Evolutionary conservation across 2,329 filamentous ascomycete species (phyloP).

Genomic region (Ambrosiella beaveri): DNA sequence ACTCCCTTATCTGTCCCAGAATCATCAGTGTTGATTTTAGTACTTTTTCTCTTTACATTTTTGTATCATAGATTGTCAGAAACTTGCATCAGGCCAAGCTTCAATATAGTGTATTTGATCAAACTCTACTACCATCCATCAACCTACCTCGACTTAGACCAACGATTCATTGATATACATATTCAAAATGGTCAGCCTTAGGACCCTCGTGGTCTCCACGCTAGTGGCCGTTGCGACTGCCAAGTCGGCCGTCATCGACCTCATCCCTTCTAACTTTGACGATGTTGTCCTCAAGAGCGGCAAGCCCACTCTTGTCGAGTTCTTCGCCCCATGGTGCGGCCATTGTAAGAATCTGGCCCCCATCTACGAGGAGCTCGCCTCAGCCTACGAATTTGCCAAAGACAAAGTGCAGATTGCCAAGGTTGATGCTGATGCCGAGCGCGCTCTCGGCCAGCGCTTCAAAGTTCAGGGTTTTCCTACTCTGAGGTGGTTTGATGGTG

Average conservation of each 20-base stretch:
- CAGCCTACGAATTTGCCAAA: constrained; percentile 52
- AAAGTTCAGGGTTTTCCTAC: constrained; percentile 91
- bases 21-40: neutral
- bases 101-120: too few relatives aligned
- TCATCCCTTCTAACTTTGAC: constrained; percentile 85
- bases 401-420: constrained; percentile 75
- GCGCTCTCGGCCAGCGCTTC: constrained; percentile 66
- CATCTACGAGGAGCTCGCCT: constrained; percentile 78
- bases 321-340: constrained; percentile 97
- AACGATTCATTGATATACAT: neutral
- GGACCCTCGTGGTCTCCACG: constrained; percentile 41
- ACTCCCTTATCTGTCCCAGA: neutral
- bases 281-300: constrained; percentile 72
- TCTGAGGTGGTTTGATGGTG: constrained; percentile 93
- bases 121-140: neutral
- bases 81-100: neutral
- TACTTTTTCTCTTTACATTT: neutral
- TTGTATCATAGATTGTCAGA: neutral
- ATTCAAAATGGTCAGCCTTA: constrained; percentile 36
- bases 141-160: neutral
- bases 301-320: constrained; percentile 92
- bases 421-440: constrained; percentile 86
- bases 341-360: constrained; percentile 98
- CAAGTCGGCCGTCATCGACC: constrained; percentile 73
- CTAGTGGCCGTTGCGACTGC: constrained; percentile 41